Evolutionary conservation across 2,329 filamentous ascomycete species (phyloP), one percentile per base, ranked within the genome.

Genomic region (Rhynchosporium secalis): DNA sequence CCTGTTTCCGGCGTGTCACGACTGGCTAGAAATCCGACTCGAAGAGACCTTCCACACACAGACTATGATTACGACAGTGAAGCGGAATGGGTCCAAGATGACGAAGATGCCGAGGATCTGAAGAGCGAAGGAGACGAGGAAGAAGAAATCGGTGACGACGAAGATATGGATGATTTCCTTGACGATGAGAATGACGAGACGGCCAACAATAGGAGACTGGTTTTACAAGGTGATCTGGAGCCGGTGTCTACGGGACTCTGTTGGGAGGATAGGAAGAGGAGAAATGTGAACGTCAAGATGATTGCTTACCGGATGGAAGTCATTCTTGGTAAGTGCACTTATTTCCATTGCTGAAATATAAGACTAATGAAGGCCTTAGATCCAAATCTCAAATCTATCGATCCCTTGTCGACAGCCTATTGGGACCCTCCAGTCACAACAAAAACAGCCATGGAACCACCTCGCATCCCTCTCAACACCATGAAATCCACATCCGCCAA

Each of bases 31-130:
- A 77, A 85, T 73, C 79, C 90, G 64, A 68, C 80, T 70, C 74
- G 78, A 68, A 74, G 81, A 74, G 64, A 76, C n/a, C 77, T 92
- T 1, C 76, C 78, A 12, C 83, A 87, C 4, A 81, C 90, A 3
- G 81, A 91, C 69, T 96, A 96, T 73, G 90, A 92, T 66, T 92
- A 94, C 72, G 91, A 95, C 71, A 94, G 90, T 3, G 91, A 96
- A 74, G 90, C 85, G 5, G 91, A 95, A 73, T 96, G 91, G 91
- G 82, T 86, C 54, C 88, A 92, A 72, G 57, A 59, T 15, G 82
- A 83, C 67, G 90, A 92, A 45, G 73, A 73, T 65, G 83, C 81
- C 12, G 84, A 86, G 64, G 82, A 85, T 62, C 71, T 83, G 7
- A 75, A 79, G 49, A 80, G 78, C 36, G 84, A 88, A 36, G 88